Evolutionary conservation across 371 early-diverging fungal genomes (phyloP).

Genomic region (Nosema muscidifuracis): DNA sequence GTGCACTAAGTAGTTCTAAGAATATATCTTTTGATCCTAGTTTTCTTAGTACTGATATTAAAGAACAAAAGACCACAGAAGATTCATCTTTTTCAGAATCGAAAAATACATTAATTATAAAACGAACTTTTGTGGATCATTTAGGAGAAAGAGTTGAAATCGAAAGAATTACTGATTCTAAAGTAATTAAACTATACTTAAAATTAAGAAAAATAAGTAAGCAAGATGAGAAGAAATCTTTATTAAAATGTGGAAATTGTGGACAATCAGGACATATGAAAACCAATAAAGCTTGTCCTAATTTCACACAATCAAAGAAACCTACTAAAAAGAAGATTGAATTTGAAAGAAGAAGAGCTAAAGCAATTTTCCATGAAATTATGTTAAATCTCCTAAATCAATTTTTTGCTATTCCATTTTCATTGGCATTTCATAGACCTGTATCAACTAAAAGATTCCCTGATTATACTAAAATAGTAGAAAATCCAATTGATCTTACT

Average conservation of each 20-base stretch:
- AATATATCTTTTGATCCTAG: conserved; percentile 13
- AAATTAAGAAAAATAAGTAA: conserved; percentile 58
- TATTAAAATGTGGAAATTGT: conserved; percentile 62
- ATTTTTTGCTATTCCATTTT: conserved; percentile 54
- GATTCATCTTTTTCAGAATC: background rate
- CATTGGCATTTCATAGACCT: conserved; percentile 63
- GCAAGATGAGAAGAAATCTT: conserved; percentile 56
- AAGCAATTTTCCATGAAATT: conserved; percentile 38
- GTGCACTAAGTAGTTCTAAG: conserved; percentile 63
- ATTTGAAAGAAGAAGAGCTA: conserved; percentile 50
- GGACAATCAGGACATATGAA: conserved; percentile 64
- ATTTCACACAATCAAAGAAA: conserved; percentile 48
- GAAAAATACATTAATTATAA: conserved; percentile 50
- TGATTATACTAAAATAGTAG: conserved; percentile 56
- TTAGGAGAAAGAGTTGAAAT: conserved; percentile 36
- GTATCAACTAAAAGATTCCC: conserved; percentile 64
- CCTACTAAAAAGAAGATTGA: conserved; percentile 50
- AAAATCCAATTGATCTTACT: conserved; percentile 61
- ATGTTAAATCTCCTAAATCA: conserved; percentile 48
- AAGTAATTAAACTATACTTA: conserved; percentile 61
- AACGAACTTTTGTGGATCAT: conserved; percentile 46
- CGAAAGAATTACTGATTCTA: conserved; percentile 55
- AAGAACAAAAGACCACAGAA: conserved; percentile 2
- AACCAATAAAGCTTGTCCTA: conserved; percentile 63
- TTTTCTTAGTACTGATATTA: background rate